These are phyloP conservation scores for Pleurotus tuber-regium DNA, from an alignment of 768 basidiomycete species.

Conservation along the genomic window DNA sequence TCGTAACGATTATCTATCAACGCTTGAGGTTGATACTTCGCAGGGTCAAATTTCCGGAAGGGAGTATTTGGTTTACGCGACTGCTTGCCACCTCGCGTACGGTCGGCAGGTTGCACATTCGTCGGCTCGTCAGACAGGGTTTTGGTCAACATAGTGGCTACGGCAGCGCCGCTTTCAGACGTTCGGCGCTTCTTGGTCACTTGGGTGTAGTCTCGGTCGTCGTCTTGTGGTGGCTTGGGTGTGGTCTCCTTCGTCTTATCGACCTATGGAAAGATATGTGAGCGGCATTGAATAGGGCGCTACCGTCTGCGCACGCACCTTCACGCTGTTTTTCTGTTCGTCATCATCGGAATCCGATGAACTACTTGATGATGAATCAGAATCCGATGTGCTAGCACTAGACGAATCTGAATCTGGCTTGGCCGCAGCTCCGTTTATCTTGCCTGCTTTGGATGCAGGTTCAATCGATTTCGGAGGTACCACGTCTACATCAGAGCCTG, in stretches of 20 bases:
- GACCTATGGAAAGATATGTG: background rate
- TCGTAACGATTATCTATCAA: conserved; percentile 75
- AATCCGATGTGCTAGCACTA: conserved; percentile 21
- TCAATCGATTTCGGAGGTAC: background rate
- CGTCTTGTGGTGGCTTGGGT: conserved; percentile 6
- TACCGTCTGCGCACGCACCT: too few relatives aligned
- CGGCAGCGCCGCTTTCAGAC: conserved; percentile 46
- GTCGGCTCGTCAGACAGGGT: conserved; percentile 13
- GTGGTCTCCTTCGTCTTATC: conserved; percentile 6
- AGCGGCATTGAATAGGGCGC: too few relatives aligned
- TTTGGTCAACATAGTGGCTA: conserved; percentile 40
- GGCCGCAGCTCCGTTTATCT: conserved; percentile 11
- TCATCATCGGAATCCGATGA: background rate
- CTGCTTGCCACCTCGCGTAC: conserved; percentile 25
- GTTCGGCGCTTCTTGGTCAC: conserved; percentile 63
- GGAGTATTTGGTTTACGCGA: conserved; percentile 53
- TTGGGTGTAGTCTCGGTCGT: conserved; percentile 23
- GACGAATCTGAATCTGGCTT: conserved; percentile 13
- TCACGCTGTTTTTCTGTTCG: too few relatives aligned
- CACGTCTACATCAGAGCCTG: conserved; percentile 5
- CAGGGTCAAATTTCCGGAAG: conserved; percentile 78
- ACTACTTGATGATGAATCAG: conserved; percentile 16
- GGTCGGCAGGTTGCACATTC: conserved; percentile 9
- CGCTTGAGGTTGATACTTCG: conserved; percentile 40
- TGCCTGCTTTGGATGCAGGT: background rate